These are phyloP conservation scores for Phytophthora palmivora DNA, from an alignment of 352 stramenopile genomes.

Conservation along the genomic window DNA sequence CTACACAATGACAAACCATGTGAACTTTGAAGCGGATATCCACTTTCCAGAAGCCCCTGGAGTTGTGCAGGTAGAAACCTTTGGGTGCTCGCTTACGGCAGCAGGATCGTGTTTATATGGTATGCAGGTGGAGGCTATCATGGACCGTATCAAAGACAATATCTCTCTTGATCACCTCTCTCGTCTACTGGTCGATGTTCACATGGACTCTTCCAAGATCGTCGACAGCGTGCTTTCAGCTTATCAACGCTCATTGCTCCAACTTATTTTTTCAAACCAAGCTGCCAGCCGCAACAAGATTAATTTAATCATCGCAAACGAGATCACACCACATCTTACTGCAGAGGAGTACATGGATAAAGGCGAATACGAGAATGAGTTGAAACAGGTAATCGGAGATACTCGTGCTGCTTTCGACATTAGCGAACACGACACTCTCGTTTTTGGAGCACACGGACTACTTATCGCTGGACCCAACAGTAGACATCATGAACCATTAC, in stretches of 20 bases:
- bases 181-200: conserved; percentile 96
- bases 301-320: conserved; percentile 98
- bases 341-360: conserved; percentile 99
- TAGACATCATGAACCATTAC: conserved; percentile 95
- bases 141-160: conserved; percentile 99
- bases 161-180: conserved; percentile 98
- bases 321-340: conserved; percentile 98
- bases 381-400: conserved; percentile 97
- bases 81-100: conserved; percentile 90
- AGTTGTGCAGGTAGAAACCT: conserved; percentile 97
- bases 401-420: conserved; percentile 97
- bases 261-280: conserved; percentile 95
- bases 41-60: conserved; percentile 95
- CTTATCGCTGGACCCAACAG: conserved; percentile 96
- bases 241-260: conserved; percentile 95
- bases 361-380: conserved; percentile 98
- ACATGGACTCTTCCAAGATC: conserved; percentile 97
- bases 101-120: conserved; percentile 84
- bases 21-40: conserved; percentile 99
- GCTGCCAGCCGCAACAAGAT: conserved; percentile 97
- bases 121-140: conserved; percentile 97
- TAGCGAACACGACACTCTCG: conserved; percentile 96
- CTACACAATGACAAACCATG: conserved; percentile 98
- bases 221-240: conserved; percentile 96
- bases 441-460: conserved; percentile 96